Evolutionary conservation across 1,284 basidiomycete genomes (phyloP).

Genomic region (Puccinia coronata): DNA sequence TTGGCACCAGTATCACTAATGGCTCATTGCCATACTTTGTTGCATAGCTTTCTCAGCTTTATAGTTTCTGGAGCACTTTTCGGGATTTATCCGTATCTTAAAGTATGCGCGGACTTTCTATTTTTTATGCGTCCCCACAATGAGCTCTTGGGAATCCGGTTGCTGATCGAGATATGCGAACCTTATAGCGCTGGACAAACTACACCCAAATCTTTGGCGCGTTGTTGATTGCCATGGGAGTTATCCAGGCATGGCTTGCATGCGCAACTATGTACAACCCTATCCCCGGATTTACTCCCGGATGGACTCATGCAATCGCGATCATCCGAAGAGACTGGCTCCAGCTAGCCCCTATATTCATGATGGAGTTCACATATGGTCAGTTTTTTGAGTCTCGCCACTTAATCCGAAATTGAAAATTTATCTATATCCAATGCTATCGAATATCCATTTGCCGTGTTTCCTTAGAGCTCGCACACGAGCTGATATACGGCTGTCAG

Average conservation of each 20-base stretch:
- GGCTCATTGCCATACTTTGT: not conserved
- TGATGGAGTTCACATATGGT: constrained; percentile 42
- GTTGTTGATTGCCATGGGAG: constrained; percentile 42
- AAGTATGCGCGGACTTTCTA: constrained; percentile 2
- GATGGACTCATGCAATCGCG: constrained; percentile 23
- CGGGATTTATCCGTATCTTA: constrained; percentile 45
- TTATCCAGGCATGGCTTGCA: constrained; percentile 40
- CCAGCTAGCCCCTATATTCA: constrained; percentile 29
- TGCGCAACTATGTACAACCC: constrained; percentile 33
- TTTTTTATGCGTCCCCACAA: too few species aligned
- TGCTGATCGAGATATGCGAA: not conserved
- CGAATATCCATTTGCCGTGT: not conserved
- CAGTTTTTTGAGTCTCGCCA: not conserved
- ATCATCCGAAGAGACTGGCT: constrained; percentile 23
- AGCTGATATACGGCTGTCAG: constrained; percentile 45
- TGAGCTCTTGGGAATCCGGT: too few species aligned
- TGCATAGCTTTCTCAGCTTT: constrained; percentile 12
- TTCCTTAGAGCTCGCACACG: constrained; percentile 37
- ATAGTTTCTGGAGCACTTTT: constrained; percentile 29
- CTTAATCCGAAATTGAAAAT: not conserved
- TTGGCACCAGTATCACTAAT: not conserved
- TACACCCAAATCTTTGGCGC: constrained; percentile 47
- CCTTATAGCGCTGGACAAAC: constrained; percentile 29
- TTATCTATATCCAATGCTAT: not conserved
- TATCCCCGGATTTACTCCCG: constrained; percentile 8